These are phyloP conservation scores for Aspergillus sp. DNA, from an alignment of 2,329 filamentous ascomycete genomes.

Conservation along the genomic window DNA sequence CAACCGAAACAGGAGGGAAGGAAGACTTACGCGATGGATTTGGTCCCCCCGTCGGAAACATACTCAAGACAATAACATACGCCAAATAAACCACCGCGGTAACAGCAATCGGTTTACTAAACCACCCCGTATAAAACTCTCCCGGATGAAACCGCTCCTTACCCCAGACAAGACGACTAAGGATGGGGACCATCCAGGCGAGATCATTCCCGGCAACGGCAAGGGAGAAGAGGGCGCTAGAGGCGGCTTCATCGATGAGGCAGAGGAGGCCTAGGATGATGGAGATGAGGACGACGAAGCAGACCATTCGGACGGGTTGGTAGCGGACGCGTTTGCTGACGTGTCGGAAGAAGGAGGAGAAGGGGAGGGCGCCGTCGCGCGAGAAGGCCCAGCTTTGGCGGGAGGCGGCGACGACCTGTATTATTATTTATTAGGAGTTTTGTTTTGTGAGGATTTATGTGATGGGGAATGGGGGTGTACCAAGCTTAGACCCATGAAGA, in stretches of 20 bases:
- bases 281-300: slow-evolving; percentile 56
- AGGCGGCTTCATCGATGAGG: slow-evolving; percentile 58
- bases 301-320: slow-evolving; percentile 60
- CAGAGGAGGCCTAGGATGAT: slow-evolving; percentile 58
- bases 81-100: slow-evolving; percentile 55
- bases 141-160: slow-evolving; percentile 59
- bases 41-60: slow-evolving; percentile 62
- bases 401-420: slow-evolving; percentile 54
- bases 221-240: slow-evolving; percentile 56
- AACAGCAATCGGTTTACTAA: slow-evolving; percentile 57
- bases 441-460: no score
- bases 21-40: slow-evolving; percentile 47
- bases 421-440: not conserved
- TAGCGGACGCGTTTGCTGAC: slow-evolving; percentile 57
- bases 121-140: slow-evolving; percentile 58
- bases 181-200: slow-evolving; percentile 60
- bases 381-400: slow-evolving; percentile 65
- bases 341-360: slow-evolving; percentile 58
- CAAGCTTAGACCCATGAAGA: slow-evolving; percentile 61
- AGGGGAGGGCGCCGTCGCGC: slow-evolving; percentile 61
- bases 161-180: slow-evolving; percentile 60
- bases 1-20: no score
- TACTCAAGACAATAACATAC: slow-evolving; percentile 58
- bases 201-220: slow-evolving; percentile 60
- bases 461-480: slow-evolving; percentile 15